Conservation (phyloP, 2,329 filamentous ascomycete species). For the Aspergillus proliferans region DNA sequence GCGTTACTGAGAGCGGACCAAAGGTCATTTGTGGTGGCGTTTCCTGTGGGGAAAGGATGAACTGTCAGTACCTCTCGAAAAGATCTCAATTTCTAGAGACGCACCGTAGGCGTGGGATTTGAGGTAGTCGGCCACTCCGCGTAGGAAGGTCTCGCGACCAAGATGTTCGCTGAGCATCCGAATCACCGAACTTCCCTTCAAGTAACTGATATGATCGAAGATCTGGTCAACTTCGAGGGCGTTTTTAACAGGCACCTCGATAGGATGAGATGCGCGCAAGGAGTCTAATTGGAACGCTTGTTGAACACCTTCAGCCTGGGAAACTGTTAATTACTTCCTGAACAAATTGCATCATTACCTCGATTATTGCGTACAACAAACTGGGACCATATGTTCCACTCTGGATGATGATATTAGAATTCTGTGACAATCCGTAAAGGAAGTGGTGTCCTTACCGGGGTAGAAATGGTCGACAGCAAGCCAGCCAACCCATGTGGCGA, state of each 20-base stretch:
- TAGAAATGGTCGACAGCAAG: constrained; percentile 83
- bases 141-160: constrained; percentile 79
- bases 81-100: constrained; percentile 2
- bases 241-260: constrained; percentile 90
- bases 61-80: neutral
- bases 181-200: constrained; percentile 93
- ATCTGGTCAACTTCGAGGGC: constrained; percentile 96
- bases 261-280: constrained; percentile 86
- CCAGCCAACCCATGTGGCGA: constrained; percentile 98
- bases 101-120: constrained; percentile 77
- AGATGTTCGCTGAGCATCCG: constrained; percentile 93
- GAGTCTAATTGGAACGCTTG: constrained; percentile 84
- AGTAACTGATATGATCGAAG: constrained; percentile 92
- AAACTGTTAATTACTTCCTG: constrained; percentile 34
- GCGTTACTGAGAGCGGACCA: constrained; percentile 84
- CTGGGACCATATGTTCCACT: constrained; percentile 97
- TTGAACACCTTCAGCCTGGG: constrained; percentile 80
- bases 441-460: constrained; percentile 48
- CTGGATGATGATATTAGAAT: constrained; percentile 36
- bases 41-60: constrained; percentile 32
- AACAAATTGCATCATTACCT: constrained; percentile 42
- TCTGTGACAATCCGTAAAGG: neutral
- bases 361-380: constrained; percentile 66
- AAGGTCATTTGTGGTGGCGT: constrained; percentile 85
- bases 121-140: constrained; percentile 83